phyloP scores from a whole-genome alignment of 495 filamentous ascomycete genomes.

The Elaphomyces granulatus region DNA sequence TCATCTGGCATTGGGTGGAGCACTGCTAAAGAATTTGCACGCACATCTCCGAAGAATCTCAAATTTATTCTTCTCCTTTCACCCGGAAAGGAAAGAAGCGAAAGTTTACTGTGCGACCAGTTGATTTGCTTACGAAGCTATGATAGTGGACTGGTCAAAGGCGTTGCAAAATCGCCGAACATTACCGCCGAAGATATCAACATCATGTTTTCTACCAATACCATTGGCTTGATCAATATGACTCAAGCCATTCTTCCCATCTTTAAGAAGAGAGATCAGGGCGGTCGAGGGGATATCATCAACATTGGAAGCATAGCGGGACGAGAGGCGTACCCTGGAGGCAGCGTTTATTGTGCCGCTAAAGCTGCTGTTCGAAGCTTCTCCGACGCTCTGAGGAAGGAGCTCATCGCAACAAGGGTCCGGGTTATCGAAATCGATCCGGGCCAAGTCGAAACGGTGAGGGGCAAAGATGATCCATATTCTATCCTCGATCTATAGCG shows the following conservation, averaged over 20 bases:
- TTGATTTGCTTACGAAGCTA: neutral
- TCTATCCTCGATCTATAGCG: too few species aligned
- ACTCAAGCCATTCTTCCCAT: slow-evolving; percentile 81
- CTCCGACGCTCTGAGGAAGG: slow-evolving; percentile 76
- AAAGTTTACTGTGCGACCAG: too few species aligned
- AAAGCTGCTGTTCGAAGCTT: slow-evolving; percentile 88
- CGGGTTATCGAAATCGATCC: slow-evolving; percentile 88
- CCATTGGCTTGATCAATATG: slow-evolving; percentile 91
- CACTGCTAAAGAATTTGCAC: slow-evolving; percentile 83
- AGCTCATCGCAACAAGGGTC: slow-evolving; percentile 76
- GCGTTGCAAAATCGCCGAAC: slow-evolving; percentile 71
- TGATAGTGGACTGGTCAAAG: slow-evolving; percentile 81
- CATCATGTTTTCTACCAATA: slow-evolving; percentile 84
- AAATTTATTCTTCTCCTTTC: slow-evolving; percentile 72
- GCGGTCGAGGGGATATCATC: slow-evolving; percentile 84
- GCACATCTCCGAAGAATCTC: slow-evolving; percentile 64
- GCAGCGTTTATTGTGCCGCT: slow-evolving; percentile 91
- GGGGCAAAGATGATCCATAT: too few species aligned
- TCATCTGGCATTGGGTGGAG: slow-evolving; percentile 83
- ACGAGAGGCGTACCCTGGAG: slow-evolving; percentile 76
- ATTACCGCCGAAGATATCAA: slow-evolving; percentile 74
- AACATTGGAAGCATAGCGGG: slow-evolving; percentile 95
- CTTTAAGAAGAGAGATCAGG: slow-evolving; percentile 65
- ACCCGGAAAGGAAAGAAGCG: too few species aligned
- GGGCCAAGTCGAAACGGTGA: slow-evolving; percentile 87